Evolutionary conservation across 2,329 filamentous ascomycete genomes (phyloP), one percentile per base, ranked within the genome.

Genomic region (Didymellaceae sp.): DNA sequence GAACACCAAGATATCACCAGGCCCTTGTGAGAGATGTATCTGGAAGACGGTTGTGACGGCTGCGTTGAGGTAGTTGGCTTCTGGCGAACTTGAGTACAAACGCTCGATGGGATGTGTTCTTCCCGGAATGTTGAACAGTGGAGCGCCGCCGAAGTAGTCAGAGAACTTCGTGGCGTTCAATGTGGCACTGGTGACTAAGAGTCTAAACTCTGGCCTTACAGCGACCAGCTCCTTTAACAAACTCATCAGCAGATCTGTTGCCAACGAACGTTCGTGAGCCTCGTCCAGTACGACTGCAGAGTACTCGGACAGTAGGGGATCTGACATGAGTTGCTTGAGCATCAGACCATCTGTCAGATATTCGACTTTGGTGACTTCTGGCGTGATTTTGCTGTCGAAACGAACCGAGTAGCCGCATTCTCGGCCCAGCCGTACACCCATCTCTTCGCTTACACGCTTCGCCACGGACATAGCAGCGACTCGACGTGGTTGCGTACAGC

Each of bases 271-370:
- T 71, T 99, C 94, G 82, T 99, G 94, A 0, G 94, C 94, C 72
- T 99, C 94, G 69, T 99, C 94, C 48, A 99, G 93, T 87, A 99
- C 97, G 56, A 99, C 76, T 10, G 87, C 90, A 5, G 90, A 89
- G 63, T 97, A 97, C 13, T 85, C 86, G 1, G 85, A 83, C 5
- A 97, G 78, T 59, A 93, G 86, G 0, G 93, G 92, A 65, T 96
- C 91, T 0, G 90, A 93, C 76, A 97, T 84, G 58, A 97, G 89
- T 69, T 96, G 91, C 68, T 91, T 83, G 22, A 97, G 78, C 30
- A 97, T 78, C 88, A 97, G 96, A 69, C 94, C 94, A 66, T 99
- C 94, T 0, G 94, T 99, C 89, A 96, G 93, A 74, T 96, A 97
- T 73, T 96, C 95, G 45, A 99, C 76, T 6, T 93, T 80, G 0